Evolutionary conservation across 2,329 filamentous ascomycete species (phyloP), one percentile per base, ranked within the genome.

Genomic region (Penicillium freii): DNA sequence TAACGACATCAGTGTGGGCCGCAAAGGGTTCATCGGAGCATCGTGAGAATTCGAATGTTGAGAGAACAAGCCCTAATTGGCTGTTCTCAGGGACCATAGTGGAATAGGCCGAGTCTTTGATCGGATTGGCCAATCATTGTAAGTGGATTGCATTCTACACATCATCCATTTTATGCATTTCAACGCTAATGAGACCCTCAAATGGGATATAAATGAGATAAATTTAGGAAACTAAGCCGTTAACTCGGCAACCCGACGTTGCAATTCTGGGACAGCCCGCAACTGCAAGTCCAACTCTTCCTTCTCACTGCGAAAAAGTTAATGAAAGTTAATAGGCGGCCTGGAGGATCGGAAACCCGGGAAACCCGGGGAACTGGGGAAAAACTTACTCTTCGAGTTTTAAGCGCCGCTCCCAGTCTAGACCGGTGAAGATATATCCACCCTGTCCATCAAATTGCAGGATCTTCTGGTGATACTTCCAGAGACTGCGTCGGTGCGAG

Each of bases 391-490:
- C 94, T 80, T 99, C 94, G 49, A 99, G 80, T 74, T 86, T 84
- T 73, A 97, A 75, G 59, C 94, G 82, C 72, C 83, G 87, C 67
- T 97, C 93, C 19, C 93, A 93, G 74, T 99, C 94, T 49, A 99
- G 79, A 56, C 84, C 84, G 0, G 92, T 95, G 70, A 99, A 99
- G 36, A 97, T 85, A 68, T 90, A 96, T 50, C 91, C 82, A 0
- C 94, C 94, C 75, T 96, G 91, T 0, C 94, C 94, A 74, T 97
- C 93, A 72, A 99, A 99, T 75, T 99, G 94, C 70, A 99, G 75
- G 59, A 99, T 97, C 75, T 88, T 89, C 65, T 86, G 89, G 74
- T 99, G 94, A 74, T 99, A 97, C 75, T 94, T 92, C 94, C 94
- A 99, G 66, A 99, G 76, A 77, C 91, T 96, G 61, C 92, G 81